Evolutionary conservation across 495 filamentous ascomycete genomes (phyloP).

Genomic region (Aspergillus cavernicola): DNA sequence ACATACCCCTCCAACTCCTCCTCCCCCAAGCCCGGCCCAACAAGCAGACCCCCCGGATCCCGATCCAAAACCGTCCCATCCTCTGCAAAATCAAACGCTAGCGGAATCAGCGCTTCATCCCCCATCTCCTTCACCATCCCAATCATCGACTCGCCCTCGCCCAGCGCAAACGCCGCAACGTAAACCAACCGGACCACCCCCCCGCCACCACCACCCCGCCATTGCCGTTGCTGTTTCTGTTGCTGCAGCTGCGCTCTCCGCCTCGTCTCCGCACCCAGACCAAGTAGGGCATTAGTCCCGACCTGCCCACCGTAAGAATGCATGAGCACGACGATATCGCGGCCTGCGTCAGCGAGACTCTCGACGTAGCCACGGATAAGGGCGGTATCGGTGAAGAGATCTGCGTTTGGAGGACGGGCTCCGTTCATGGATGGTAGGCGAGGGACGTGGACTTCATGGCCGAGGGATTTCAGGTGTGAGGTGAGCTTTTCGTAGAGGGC

Average conservation of each 20-base stretch:
- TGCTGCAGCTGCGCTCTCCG: background rate
- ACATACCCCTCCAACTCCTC: conserved; percentile 6
- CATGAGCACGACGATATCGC: background rate
- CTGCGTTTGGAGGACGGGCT: conserved; percentile 5
- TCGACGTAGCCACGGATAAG: conserved; percentile 4
- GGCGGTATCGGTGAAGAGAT: conserved; percentile 6
- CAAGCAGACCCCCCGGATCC: background rate
- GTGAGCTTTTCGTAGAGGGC: conserved; percentile 1
- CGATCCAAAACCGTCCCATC: conserved; percentile 5
- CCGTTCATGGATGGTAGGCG: conserved; percentile 5
- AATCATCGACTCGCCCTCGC: conserved; percentile 1
- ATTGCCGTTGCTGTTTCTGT: too few relatives aligned
- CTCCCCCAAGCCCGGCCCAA: background rate
- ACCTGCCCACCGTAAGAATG: conserved; percentile 15
- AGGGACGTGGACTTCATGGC: conserved; percentile 10
- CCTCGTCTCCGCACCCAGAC: background rate
- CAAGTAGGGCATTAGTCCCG: conserved; percentile 8
- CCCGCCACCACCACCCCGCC: background rate
- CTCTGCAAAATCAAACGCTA: conserved; percentile 3
- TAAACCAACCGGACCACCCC: background rate
- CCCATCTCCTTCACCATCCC: background rate
- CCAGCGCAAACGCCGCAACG: background rate
- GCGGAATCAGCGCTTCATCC: background rate
- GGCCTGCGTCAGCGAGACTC: conserved; percentile 6
- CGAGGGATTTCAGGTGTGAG: background rate